Percentiles rank a stretch among this genome's conserved stretches.
Conservation (phyloP, 1,284 basidiomycete species). For the Rhodotorula glutinis region DNA sequence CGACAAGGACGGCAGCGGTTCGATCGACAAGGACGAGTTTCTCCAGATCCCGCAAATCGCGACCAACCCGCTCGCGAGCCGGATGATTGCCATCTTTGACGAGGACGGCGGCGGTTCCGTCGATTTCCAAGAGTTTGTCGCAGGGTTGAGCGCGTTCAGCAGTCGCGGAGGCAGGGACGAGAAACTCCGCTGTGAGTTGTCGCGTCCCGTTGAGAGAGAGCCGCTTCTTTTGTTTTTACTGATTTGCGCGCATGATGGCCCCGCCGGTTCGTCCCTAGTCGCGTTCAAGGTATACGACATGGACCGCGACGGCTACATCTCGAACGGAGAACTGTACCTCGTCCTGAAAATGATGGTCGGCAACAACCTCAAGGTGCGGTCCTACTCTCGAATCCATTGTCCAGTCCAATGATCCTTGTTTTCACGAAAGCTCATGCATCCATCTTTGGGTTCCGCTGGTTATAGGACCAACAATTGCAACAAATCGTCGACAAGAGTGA, state of each 20-base stretch:
- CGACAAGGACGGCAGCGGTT: conserved; percentile 95
- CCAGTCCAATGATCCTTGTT: no score
- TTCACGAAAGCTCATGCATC: no score
- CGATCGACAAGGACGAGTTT: conserved; percentile 98
- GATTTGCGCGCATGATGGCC: no score
- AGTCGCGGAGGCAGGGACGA: conserved; percentile 93
- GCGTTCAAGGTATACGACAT: conserved; percentile 99
- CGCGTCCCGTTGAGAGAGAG: no score
- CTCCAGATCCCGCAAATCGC: conserved; percentile 98
- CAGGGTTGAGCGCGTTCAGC: conserved; percentile 93
- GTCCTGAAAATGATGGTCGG: conserved; percentile 99
- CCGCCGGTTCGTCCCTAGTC: conserved; percentile 54
- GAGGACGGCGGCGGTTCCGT: conserved; percentile 98
- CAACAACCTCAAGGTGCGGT: conserved; percentile 83
- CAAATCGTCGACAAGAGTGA: conserved; percentile 96
- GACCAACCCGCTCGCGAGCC: conserved; percentile 90
- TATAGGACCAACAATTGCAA: conserved; percentile 92
- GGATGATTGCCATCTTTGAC: conserved; percentile 99
- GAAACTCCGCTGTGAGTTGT: conserved; percentile 80
- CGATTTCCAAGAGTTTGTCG: conserved; percentile 98
- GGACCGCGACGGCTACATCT: conserved; percentile 94
- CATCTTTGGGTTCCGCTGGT: no score
- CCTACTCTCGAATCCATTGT: no score
- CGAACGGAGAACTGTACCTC: conserved; percentile 97
- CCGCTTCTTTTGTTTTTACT: no score